A percentile compares a stretch with the other conserved stretches of the same genome.
Conservation (phyloP, 106 monocot genomes). For the Alisma plantagoaquatica region DNA sequence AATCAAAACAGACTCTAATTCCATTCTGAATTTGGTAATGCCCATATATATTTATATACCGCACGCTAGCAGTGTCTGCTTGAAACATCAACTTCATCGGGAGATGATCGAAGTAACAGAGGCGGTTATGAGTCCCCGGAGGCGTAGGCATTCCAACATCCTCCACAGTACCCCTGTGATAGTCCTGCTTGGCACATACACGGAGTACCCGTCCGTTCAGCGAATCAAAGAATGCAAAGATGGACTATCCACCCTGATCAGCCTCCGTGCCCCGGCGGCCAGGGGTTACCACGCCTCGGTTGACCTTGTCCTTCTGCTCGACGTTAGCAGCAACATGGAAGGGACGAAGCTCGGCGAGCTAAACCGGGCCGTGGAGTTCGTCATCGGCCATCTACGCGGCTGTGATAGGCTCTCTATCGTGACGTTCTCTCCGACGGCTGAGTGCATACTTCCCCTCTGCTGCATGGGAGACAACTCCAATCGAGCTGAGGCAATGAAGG, state of each 20-base stretch:
- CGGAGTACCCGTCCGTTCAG: constrained; percentile 44
- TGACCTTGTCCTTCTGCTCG: constrained; percentile 73
- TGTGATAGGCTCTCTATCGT: constrained; percentile 67
- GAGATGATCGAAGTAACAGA: too few relatives aligned
- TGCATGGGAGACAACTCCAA: constrained; percentile 59
- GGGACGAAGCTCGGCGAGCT: constrained; percentile 77
- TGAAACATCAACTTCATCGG: too few relatives aligned
- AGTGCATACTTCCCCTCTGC: constrained; percentile 53
- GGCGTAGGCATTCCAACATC: too few relatives aligned
- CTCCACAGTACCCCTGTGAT: too few relatives aligned
- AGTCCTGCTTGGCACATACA: too few relatives aligned
- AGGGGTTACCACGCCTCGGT: constrained; percentile 41
- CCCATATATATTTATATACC: too few relatives aligned
- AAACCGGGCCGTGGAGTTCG: constrained; percentile 83
- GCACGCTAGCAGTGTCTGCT: too few relatives aligned
- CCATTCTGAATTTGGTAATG: too few relatives aligned
- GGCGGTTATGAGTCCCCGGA: too few relatives aligned
- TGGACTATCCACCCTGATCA: constrained; percentile 46
- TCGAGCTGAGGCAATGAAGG: constrained; percentile 48
- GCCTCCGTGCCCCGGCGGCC: constrained; percentile 55
- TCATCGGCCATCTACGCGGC: constrained; percentile 70
- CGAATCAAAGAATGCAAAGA: constrained; percentile 26
- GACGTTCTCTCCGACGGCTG: constrained; percentile 68
- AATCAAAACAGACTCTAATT: too few relatives aligned
- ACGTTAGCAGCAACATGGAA: constrained; percentile 83